Evolutionary conservation across 2,329 filamentous ascomycete species (phyloP).

Genomic region (Colletotrichum shisoi): DNA sequence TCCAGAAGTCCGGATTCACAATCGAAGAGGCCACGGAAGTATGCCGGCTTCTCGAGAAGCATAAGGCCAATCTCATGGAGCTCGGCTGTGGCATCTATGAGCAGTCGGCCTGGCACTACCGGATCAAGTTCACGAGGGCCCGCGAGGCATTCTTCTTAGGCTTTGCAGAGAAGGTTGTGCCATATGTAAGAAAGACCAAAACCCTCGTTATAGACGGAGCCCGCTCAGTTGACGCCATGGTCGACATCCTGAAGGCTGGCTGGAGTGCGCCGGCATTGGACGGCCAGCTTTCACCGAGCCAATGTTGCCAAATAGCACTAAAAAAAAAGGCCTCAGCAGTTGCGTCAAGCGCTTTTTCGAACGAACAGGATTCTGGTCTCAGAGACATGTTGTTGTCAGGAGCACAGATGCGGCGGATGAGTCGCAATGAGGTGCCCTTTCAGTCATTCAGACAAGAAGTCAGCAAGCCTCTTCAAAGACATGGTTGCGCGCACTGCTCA

Average conservation of each 20-base stretch:
- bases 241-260: conserved; percentile 58
- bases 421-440: not conserved
- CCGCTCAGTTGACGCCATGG: conserved; percentile 64
- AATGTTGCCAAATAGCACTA: not conserved
- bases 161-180: conserved; percentile 62
- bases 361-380: conserved; percentile 4
- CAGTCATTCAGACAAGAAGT: not conserved
- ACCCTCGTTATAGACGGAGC: conserved; percentile 67
- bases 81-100: conserved; percentile 68
- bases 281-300: conserved; percentile 47
- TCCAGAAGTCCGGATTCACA: conserved; percentile 60
- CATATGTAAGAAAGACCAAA: conserved; percentile 54
- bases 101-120: conserved; percentile 58
- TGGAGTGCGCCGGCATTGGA: conserved; percentile 67
- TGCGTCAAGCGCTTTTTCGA: conserved; percentile 5
- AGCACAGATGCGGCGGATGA: conserved; percentile 3
- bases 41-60: conserved; percentile 56
- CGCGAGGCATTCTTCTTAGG: conserved; percentile 68
- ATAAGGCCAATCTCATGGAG: conserved; percentile 65
- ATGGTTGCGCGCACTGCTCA: not conserved
- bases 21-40: conserved; percentile 59
- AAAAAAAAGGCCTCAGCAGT: not conserved
- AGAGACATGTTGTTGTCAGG: not conserved
- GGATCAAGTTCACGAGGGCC: conserved; percentile 61
- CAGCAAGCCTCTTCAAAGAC: not conserved